Base-by-base conservation (phyloP, 768 basidiomycete species). In the Leucocoprinus sp. region DNA sequence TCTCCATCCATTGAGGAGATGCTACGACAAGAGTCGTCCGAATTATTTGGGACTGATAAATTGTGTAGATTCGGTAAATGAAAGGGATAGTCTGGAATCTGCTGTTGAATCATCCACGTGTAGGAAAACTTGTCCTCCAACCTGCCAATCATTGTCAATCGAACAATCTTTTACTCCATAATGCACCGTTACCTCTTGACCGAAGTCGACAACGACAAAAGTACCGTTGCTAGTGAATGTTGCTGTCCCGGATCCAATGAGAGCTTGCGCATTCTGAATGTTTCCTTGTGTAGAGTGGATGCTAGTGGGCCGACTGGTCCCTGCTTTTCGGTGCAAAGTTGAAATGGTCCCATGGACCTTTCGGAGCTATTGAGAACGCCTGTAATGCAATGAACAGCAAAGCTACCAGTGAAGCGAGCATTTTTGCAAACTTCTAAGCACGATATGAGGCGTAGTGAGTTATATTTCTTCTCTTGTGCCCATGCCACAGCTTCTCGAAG, bases 81-180 rank as follows among this genome's bases (percentile, higher is more conserved):
- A n/a, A n/a, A n/a, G n/a, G n/a, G n/a, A n/a, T n/a, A n/a, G n/a
- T n/a, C n/a, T n/a, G n/a, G n/a, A n/a, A n/a, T n/a, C n/a, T n/a
- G n/a, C n/a, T n/a, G n/a, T n/a, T 2, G 60, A 55, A 23, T 52
- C 37, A 43, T 57, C 43, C 29, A 65, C 54, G 4, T 51, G 57
- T 9, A 69, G 37, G 1, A 63, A 65, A 3, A 65, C 46, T 7
- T 56, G 52, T 2, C 66, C 64, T 4, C 61, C 63, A 28, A 65
- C 59, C 65, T 67, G n/a, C 9, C 14, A 19, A 5, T 28, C n/a
- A 17, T 29, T 18, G 31, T 8, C 5, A 4, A 42, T 14, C 27
- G 14, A 19, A 42, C 2, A 22, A 19, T 26, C 3, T 26, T 11
- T 42, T 7, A 1, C 4, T 9, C 9, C 22, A 27, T 35, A 35